Conservation (phyloP, 331 rosid species). For the Telfairia occidentalis region DNA sequence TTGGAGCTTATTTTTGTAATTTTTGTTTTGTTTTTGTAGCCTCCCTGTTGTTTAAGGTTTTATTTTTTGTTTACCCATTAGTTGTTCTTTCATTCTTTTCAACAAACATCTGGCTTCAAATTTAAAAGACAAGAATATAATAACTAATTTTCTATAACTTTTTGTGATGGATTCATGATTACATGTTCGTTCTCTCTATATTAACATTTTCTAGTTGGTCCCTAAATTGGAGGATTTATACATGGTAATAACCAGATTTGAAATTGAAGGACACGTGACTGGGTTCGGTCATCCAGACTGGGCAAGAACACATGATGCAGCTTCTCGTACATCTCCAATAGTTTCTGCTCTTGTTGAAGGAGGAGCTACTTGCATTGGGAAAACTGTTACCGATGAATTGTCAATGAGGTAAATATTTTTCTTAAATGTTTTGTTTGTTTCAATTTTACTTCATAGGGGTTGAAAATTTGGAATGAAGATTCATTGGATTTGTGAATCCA, state of each 20-base stretch:
- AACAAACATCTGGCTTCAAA: not conserved
- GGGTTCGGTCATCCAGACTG: slow-evolving; percentile 94
- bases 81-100: not conserved
- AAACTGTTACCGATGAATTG: slow-evolving; percentile 61
- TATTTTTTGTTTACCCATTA: not conserved
- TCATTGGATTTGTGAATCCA: not conserved
- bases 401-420: slow-evolving; percentile 44
- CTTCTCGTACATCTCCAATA: slow-evolving; percentile 58
- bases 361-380: slow-evolving; percentile 81
- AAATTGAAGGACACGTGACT: slow-evolving; percentile 65
- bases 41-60: not conserved
- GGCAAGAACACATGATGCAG: slow-evolving; percentile 63
- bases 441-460: not conserved
- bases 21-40: not conserved
- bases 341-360: slow-evolving; percentile 67
- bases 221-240: slow-evolving; percentile 12
- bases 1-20: not conserved
- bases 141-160: not conserved
- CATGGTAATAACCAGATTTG: slow-evolving; percentile 42
- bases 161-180: not conserved
- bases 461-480: not conserved
- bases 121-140: not conserved
- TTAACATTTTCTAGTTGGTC: not conserved
- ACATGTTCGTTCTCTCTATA: not conserved
- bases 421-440: slow-evolving; percentile 1